Evolutionary conservation across 495 filamentous ascomycete genomes (phyloP), one percentile per base, ranked within the genome.

Genomic region (Trichoderma gamsii): DNA sequence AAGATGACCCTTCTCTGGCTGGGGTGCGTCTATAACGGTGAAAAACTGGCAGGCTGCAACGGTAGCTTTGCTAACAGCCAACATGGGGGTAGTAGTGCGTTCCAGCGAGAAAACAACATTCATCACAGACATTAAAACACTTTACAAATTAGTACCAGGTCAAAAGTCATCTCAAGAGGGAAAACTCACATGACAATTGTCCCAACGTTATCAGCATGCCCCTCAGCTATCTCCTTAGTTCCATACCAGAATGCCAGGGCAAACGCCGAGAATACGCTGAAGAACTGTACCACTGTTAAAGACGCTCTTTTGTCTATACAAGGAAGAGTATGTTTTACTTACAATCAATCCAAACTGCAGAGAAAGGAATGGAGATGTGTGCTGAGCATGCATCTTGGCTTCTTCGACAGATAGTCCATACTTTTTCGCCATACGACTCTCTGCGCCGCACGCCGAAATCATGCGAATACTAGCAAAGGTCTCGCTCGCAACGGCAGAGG

Each of bases 391-490:
- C 16, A 76, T 79, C 18, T 78, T 82, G 3, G 87, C 83, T 68
- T 88, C 83, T 46, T 86, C 80, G 6, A 91, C 78, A 81, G 85
- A 87, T 0, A 72, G 73, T 4, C 76, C 69, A 72, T 88, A 89
- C 66, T 81, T 82, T 41, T 70, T 78, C 1, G 79, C 73, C 72
- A 88, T 81, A 66, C 82, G 84, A 16, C 71, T 70, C 70, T 89
- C 85, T 0, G 87, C 88, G 23, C 87, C 86, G 68, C 86, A 89
- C 11, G 88, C 88, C 32, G 83, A 80, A 49, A 89, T 78, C 76
- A 89, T 88, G 51, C 86, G 75, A 25, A 88, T 79, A 4, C 84
- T 84, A 18, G 79, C 72, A 49, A 87, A 80, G 1, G 80, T 77
- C 69, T 88, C 88, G 67, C 85, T 86, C 11, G 88, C 85, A 13